Percentiles rank a stretch among this genome's conserved stretches.
Conservation (phyloP, 75 land plant genomes). For the Pseudotsuga menziesii region DNA sequence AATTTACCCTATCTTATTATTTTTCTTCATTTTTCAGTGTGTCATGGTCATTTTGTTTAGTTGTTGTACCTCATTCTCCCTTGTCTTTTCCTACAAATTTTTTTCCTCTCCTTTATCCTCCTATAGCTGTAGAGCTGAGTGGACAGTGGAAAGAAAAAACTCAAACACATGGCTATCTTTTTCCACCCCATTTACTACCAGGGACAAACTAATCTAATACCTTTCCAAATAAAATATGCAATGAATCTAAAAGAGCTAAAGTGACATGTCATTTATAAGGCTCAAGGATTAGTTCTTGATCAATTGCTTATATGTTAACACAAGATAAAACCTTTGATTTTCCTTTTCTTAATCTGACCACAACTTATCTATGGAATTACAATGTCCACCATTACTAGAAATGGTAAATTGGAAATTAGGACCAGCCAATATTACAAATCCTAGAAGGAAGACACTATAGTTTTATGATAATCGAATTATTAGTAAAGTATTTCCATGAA, state of each 20-base stretch:
- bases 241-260: conserved; percentile 1
- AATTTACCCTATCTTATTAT: too few relatives aligned
- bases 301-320: not conserved
- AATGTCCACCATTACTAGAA: not conserved
- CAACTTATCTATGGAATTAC: not conserved
- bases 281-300: not conserved
- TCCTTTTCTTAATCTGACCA: not conserved
- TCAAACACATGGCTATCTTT: too few relatives aligned
- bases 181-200: too few relatives aligned
- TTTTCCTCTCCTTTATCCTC: too few relatives aligned
- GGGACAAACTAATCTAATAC: too few relatives aligned
- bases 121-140: too few relatives aligned
- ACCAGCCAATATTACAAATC: not conserved
- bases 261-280: not conserved
- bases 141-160: too few relatives aligned
- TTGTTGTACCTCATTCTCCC: not conserved
- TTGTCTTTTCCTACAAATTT: too few relatives aligned
- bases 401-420: not conserved
- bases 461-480: not conserved
- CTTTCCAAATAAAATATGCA: not conserved
- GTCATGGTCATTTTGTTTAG: not conserved
- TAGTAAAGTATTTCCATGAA: not conserved
- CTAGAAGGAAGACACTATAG: not conserved
- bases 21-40: not conserved
- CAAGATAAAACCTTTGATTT: not conserved